Percentiles rank a stretch among this genome's conserved stretches.
These are phyloP conservation scores for Imleria badia DNA, from an alignment of 768 basidiomycete species.

Conservation along the genomic window DNA sequence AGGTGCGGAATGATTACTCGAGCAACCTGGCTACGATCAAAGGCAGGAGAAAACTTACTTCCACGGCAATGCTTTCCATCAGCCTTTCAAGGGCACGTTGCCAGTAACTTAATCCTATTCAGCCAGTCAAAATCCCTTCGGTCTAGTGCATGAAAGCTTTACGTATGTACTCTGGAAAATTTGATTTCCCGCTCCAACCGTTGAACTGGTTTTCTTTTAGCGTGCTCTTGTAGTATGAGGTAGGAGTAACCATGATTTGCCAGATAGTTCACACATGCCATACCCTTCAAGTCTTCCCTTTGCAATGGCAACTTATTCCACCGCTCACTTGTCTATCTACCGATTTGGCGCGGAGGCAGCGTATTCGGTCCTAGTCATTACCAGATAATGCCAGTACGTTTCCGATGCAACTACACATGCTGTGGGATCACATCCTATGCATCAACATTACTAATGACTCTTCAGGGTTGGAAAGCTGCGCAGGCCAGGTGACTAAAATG, in stretches of 20 bases:
- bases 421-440: no score
- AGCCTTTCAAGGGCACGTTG: conserved; percentile 80
- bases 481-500: background rate
- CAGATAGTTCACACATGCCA: no score
- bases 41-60: conserved; percentile 83
- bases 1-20: conserved; percentile 1
- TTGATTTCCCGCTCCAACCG: conserved; percentile 62
- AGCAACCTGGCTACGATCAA: conserved; percentile 66
- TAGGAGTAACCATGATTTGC: no score
- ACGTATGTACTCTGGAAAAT: conserved; percentile 55
- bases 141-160: conserved; percentile 1
- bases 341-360: no score
- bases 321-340: no score
- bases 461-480: background rate
- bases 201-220: conserved; percentile 10
- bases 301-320: no score
- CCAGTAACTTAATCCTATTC: conserved; percentile 80
- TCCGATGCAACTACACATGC: no score
- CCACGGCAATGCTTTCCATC: conserved; percentile 78
- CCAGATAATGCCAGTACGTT: no score
- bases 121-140: background rate
- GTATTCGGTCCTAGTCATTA: no score
- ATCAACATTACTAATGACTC: no score
- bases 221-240: no score
- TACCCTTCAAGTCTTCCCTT: no score